phyloP scores from a whole-genome alignment of 1,284 basidiomycete species.

The Marasmius fiardii region DNA sequence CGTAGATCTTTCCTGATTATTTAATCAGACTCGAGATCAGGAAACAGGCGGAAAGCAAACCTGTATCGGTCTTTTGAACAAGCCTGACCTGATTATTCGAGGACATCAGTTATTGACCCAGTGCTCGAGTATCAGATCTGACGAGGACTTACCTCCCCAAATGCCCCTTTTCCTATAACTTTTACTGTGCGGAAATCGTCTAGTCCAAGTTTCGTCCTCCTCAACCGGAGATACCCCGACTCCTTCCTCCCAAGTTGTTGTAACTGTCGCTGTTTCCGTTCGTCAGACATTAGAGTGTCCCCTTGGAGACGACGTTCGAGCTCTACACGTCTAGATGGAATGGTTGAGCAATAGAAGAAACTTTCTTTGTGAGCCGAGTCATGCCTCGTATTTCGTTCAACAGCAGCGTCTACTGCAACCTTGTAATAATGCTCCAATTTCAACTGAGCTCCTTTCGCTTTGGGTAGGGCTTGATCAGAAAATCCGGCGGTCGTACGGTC shows the following conservation, averaged over 20 bases:
- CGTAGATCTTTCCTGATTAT: slow-evolving; percentile 85
- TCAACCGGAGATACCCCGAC: slow-evolving; percentile 67
- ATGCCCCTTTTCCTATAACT: slow-evolving; percentile 94
- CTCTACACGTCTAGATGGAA: slow-evolving; percentile 68
- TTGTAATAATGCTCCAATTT: slow-evolving; percentile 93
- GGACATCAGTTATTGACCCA: not conserved
- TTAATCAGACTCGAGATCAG: not conserved
- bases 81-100: slow-evolving; percentile 71
- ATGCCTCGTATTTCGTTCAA: slow-evolving; percentile 84
- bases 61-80: slow-evolving; percentile 93
- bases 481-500: slow-evolving; percentile 70
- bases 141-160: slow-evolving; percentile 73
- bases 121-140: not conserved
- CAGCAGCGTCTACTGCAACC: slow-evolving; percentile 86
- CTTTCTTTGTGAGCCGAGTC: slow-evolving; percentile 16
- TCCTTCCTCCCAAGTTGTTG: slow-evolving; percentile 82
- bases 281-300: slow-evolving; percentile 65
- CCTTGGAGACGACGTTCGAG: slow-evolving; percentile 75
- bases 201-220: slow-evolving; percentile 84
- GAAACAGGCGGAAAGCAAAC: not conserved
- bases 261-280: slow-evolving; percentile 78
- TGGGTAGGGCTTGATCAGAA: slow-evolving; percentile 71
- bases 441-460: slow-evolving; percentile 85
- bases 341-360: not conserved
- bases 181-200: slow-evolving; percentile 91